Percentiles rank a stretch among this genome's conserved stretches.
These are phyloP conservation scores for Spizellomyces punctatus DNA, from an alignment of 192 early-diverging fungal genomes.

Conservation along the genomic window DNA sequence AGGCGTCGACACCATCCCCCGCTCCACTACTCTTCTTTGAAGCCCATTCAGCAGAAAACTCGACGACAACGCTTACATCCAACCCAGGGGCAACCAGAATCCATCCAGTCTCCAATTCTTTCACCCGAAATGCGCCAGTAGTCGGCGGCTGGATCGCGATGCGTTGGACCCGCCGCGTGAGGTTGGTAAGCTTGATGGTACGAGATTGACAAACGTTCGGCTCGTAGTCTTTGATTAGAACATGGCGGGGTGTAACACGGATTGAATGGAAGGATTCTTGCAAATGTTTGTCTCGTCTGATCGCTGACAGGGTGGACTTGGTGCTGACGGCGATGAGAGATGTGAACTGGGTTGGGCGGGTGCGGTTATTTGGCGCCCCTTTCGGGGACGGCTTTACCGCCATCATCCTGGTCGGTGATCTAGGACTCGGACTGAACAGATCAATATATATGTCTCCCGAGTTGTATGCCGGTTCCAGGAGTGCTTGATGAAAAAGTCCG, in stretches of 20 bases:
- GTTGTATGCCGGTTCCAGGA: too few species aligned
- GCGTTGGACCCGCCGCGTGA: conserved; percentile 22
- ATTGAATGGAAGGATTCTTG: conserved; percentile 18
- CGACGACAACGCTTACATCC: background rate
- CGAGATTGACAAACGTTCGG: conserved; percentile 19
- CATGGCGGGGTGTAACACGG: conserved; percentile 35
- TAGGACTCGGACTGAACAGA: too few species aligned
- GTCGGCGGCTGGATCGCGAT: conserved; percentile 31
- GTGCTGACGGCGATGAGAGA: conserved; percentile 18
- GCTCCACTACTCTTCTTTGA: background rate
- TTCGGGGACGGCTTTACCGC: too few species aligned
- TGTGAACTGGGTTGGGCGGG: conserved; percentile 14
- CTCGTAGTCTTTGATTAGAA: conserved; percentile 41
- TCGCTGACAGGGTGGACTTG: conserved; percentile 2
- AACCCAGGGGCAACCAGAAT: conserved; percentile 5
- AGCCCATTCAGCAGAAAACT: background rate
- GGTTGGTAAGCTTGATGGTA: conserved; percentile 42
- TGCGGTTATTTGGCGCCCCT: background rate
- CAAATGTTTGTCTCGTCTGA: conserved; percentile 7
- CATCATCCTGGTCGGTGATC: too few species aligned
- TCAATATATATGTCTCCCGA: too few species aligned
- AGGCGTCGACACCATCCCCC: background rate
- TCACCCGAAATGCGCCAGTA: conserved; percentile 30
- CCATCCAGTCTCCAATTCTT: conserved; percentile 15
- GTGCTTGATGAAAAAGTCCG: too few species aligned